Base-by-base conservation (phyloP, 108 stramenopile species). In the Pseudonitzschia multiseries region DNA sequence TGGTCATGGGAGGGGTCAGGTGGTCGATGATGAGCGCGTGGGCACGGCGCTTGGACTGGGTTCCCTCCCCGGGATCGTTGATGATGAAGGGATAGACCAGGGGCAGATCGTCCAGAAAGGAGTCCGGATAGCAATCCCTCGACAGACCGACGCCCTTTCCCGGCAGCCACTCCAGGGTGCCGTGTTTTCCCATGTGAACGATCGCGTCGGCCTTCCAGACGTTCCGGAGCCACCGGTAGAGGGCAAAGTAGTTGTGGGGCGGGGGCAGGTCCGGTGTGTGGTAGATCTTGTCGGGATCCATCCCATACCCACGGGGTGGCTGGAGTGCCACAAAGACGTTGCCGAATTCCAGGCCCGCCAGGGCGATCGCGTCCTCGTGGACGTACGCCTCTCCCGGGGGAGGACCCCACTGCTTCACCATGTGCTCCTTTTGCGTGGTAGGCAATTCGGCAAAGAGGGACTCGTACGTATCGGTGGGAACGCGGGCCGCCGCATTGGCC, bases 281-380 rank as follows among this genome's bases (percentile, higher is more conserved):
- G 61, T 62, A 62, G 31, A 62, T 62, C 20, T 62, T 62, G 36
- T 62, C 61, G 61, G 61, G 61, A 40, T 62, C 61, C 61, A 62
- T 62, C 4, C 61, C 61, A 20, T 62, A 62, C 6, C 61, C 61
- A 17, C 61, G 29, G 2, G 61, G 61, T 33, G 61, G 61, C 33
- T 62, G 61, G 32, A 62, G 36, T 4, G 61, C 61, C 36, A 62
- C 61, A 41, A 62, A 62, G 33, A 41, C 32, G 36, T 62, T 62
- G n/a, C 61, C 61, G 36, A 62, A 62, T 62, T 62, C 61, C 32
- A 62, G 33, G 14, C 61, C 61, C 29, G 61, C 61, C 61, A 62
- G 61, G 26, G 61, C 32, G 31, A 62, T 62, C 13, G 32, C n/a
- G 29, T 62, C 32, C n/a, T 40, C 33, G 29, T 62, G 61, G n/a